phyloP scores from a whole-genome alignment of 345 rosid genomes.

The Stellera chamaejasme region DNA sequence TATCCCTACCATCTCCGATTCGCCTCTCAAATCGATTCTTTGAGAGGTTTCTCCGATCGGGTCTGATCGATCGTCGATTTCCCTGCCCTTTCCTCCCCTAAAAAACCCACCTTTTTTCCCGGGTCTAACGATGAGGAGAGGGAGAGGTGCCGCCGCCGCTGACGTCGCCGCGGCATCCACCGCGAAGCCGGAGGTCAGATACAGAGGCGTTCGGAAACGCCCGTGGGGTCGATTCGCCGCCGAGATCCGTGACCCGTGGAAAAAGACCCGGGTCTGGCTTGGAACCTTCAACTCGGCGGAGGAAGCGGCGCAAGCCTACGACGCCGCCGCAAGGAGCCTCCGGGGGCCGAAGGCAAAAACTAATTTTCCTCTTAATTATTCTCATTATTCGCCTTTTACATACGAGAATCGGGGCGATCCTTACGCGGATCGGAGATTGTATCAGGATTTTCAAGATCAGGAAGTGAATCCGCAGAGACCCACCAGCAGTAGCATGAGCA shows the following conservation, averaged over 20 bases:
- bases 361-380: constrained; percentile 41
- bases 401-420: constrained; percentile 25
- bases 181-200: constrained; percentile 42
- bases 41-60: constrained; percentile 3
- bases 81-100: not conserved
- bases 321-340: constrained; percentile 66
- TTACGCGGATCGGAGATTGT: constrained; percentile 40
- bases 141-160: constrained; percentile 35
- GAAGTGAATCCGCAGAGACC: constrained; percentile 50
- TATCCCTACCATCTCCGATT: not conserved
- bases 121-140: constrained; percentile 44
- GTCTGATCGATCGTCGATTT: not conserved
- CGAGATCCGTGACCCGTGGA: constrained; percentile 90
- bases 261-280: constrained; percentile 84
- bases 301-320: constrained; percentile 92
- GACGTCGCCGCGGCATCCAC: constrained; percentile 14
- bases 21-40: not conserved
- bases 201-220: constrained; percentile 88
- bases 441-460: constrained; percentile 28
- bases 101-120: constrained; percentile 15
- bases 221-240: constrained; percentile 93
- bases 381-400: constrained; percentile 15
- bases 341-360: constrained; percentile 92
- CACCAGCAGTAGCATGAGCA: constrained; percentile 82
- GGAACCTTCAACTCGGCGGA: constrained; percentile 92